Evolutionary conservation across 805 yeast species (phyloP).

Genomic region (Candida ortonii): DNA sequence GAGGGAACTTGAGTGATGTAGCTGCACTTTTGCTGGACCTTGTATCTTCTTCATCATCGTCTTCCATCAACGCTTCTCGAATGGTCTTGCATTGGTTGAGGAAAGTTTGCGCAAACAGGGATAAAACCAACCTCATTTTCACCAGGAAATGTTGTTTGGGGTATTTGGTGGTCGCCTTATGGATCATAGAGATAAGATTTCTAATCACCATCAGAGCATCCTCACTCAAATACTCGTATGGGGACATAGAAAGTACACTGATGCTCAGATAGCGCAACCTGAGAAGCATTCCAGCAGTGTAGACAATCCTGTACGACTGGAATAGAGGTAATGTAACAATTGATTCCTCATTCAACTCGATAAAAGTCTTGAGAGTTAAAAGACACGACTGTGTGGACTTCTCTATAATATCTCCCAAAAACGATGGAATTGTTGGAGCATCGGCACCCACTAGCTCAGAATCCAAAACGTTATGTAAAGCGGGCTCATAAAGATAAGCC

Average conservation of each 20-base stretch:
- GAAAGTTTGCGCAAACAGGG: slow-evolving; percentile 60
- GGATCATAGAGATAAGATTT: slow-evolving; percentile 26
- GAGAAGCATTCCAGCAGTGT: slow-evolving; percentile 62
- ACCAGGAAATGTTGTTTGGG: slow-evolving; percentile 49
- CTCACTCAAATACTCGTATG: slow-evolving; percentile 46
- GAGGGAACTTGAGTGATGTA: not conserved
- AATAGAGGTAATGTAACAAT: slow-evolving; percentile 57
- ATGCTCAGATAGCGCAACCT: slow-evolving; percentile 55
- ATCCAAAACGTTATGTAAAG: slow-evolving; percentile 20
- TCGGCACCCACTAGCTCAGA: slow-evolving; percentile 10
- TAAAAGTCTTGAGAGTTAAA: slow-evolving; percentile 47
- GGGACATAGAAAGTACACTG: slow-evolving; percentile 46
- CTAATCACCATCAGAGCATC: slow-evolving; percentile 34
- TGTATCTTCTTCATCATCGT: slow-evolving; percentile 1
- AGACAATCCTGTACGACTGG: slow-evolving; percentile 55
- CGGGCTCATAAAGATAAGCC: slow-evolving; percentile 64
- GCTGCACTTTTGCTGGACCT: slow-evolving; percentile 1
- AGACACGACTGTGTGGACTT: slow-evolving; percentile 55
- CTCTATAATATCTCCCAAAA: slow-evolving; percentile 42
- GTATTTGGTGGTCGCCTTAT: slow-evolving; percentile 31
- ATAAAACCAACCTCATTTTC: slow-evolving; percentile 54
- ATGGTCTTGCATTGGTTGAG: slow-evolving; percentile 45
- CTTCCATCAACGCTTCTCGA: slow-evolving; percentile 9
- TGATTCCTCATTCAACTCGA: slow-evolving; percentile 41
- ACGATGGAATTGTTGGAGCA: slow-evolving; percentile 15